Percentiles rank a stretch among this genome's conserved stretches.
These are phyloP conservation scores for Phytophthora agathidicida DNA, from an alignment of 352 stramenopile species.

Conservation along the genomic window DNA sequence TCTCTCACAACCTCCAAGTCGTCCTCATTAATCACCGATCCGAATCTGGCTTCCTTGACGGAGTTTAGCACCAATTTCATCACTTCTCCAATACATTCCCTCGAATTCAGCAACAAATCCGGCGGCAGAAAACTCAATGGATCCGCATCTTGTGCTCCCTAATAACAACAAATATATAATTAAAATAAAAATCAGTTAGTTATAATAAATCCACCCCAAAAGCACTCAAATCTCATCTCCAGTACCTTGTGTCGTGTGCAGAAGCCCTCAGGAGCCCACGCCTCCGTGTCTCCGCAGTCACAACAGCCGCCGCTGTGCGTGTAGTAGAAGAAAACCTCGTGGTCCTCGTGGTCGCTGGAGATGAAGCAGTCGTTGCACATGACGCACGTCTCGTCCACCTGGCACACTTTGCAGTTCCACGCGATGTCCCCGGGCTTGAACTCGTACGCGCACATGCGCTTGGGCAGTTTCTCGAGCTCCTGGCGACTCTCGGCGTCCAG, in stretches of 20 bases:
- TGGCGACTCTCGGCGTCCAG: constrained; percentile 52
- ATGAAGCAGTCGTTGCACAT: constrained; percentile 99
- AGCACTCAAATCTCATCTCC: not conserved
- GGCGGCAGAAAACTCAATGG: constrained; percentile 60
- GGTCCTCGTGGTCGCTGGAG: constrained; percentile 92
- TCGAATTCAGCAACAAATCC: constrained; percentile 59
- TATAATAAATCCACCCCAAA: not conserved
- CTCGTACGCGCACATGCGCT: constrained; percentile 92
- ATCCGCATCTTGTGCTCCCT: constrained; percentile 80
- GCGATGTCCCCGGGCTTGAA: constrained; percentile 98
- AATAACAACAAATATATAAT: constrained; percentile 14
- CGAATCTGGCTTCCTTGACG: constrained; percentile 70
- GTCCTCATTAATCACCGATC: constrained; percentile 53
- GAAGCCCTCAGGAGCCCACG: constrained; percentile 95
- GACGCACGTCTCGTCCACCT: constrained; percentile 95
- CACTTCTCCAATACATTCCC: constrained; percentile 70
- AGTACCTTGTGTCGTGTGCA: constrained; percentile 92
- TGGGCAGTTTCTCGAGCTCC: constrained; percentile 68
- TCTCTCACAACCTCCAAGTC: constrained; percentile 59
- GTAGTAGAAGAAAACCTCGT: constrained; percentile 96
- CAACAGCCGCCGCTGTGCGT: constrained; percentile 96
- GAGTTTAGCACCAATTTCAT: constrained; percentile 68
- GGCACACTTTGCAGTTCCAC: constrained; percentile 95
- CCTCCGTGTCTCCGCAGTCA: constrained; percentile 97
- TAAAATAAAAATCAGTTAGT: not conserved